Evolutionary conservation across 768 basidiomycete species (phyloP), one percentile per base, ranked within the genome.

Genomic region (Rhodotorula babjevae): DNA sequence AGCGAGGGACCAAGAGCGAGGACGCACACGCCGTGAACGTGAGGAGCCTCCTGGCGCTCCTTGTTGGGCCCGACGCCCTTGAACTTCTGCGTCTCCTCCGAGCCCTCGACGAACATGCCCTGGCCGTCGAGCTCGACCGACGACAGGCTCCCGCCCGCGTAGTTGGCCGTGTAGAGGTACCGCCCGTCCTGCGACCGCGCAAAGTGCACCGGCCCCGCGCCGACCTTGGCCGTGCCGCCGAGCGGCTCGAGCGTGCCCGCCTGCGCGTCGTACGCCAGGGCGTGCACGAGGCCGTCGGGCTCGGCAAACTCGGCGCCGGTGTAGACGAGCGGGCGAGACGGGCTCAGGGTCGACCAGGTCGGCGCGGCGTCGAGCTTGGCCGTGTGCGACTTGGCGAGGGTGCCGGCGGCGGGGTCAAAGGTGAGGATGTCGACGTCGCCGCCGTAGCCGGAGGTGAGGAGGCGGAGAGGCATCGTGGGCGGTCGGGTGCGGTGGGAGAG

Each of bases 291-390:
- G 33, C 74, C 74, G 2, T 59, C n/a, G 7, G 67, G 63, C 14
- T 50, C 47, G n/a, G 62, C 44, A 49, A 76, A 72, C 65, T 76
- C 74, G 67, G 69, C 71, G 14, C 64, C 68, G 7, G 68, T 55
- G 71, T 76, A 76, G 15, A 72, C 53, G 55, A 76, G 9, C 0
- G 57, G 52, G 3, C 50, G 52, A 5, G 46, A 57, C 0, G 40
- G 53, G 33, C 47, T 46, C n/a, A 57, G 53, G 23, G 44, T 57
- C 47, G 67, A 47, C 68, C 68, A 76, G 27, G 74, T 76, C 3
- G 74, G 74, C 18, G 71, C 74, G 3, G 27, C 50, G 27, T 68
- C 68, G 61, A 63, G 36, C 7, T 25, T 5, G 52, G 49, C 23
- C 5, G 63, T 44, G 25, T 36, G 16, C 3, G 40, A 46, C 16